A percentile compares a stretch with the other conserved stretches of the same genome.
Conservation (phyloP, 1,284 basidiomycete species). For the Trichosporon sp. region DNA sequence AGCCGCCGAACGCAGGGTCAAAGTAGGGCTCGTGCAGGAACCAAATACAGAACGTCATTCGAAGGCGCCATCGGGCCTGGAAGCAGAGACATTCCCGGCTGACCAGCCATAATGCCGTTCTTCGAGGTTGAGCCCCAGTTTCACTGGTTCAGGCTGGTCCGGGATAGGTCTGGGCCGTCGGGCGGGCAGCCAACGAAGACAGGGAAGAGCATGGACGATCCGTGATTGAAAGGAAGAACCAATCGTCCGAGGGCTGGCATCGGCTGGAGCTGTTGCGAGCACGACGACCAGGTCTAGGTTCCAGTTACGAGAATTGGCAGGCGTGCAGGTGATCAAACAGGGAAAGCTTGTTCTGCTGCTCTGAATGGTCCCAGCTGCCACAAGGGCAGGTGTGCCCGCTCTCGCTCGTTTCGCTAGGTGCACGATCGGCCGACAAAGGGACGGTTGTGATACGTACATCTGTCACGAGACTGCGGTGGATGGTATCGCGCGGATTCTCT, state of each 20-base stretch:
- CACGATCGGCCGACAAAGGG: not conserved
- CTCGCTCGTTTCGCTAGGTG: not conserved
- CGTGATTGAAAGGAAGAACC: too few species aligned
- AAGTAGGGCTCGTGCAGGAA: not conserved
- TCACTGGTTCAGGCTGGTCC: too few species aligned
- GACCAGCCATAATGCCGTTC: not conserved
- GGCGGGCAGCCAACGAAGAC: not conserved
- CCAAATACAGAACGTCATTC: not conserved
- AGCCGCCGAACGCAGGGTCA: not conserved
- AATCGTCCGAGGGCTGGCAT: not conserved
- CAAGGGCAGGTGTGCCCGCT: not conserved
- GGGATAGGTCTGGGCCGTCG: not conserved
- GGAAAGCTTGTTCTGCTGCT: not conserved
- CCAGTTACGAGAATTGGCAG: not conserved
- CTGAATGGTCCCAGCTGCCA: not conserved
- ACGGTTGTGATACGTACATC: not conserved
- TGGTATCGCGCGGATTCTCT: too few species aligned
- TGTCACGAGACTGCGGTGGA: constrained; percentile 8
- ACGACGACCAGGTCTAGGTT: not conserved
- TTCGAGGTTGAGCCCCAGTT: not conserved
- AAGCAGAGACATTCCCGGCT: too few species aligned
- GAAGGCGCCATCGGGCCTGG: not conserved
- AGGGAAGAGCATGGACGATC: too few species aligned
- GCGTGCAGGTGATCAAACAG: not conserved
- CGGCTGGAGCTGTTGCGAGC: not conserved